Base-by-base conservation (phyloP, 202 grass and related monocot species). In the Musa balbisiana region DNA sequence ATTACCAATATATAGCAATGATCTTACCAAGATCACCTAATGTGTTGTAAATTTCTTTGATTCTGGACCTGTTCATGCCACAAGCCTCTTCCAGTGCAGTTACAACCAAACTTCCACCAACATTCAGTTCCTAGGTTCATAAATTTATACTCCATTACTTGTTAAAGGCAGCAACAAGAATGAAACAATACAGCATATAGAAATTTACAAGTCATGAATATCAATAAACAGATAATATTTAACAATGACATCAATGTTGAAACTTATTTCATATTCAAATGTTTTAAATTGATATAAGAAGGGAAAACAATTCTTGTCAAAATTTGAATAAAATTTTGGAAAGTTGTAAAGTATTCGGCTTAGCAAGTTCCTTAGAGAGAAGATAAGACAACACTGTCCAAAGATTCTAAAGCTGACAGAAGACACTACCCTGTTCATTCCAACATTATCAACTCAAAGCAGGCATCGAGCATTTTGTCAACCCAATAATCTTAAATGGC, bases 51-150 rank as follows among this genome's bases (percentile, higher is more conserved):
- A 98, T 87, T 77, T 98, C 86, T 70, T 91, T 92, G 82, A 98
- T 93, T 87, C 84, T 90, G 79, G 86, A 88, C 81, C 74, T 93
- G 83, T 79, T 98, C 50, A 83, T 88, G 60, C 94, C 90, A 77
- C 87, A 71, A 72, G 88, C 82, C 73, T 93, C 94, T 84, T 93
- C 90, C 75, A 98, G 54, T 85, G 90, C 82, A 68, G 79, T 80
- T 75, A 93, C 64, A 75, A 98, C 83, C 67, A 93, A 79, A 88
- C 86, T 90, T 58, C 86, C 90, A 66, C 94, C 94, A 87, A 93
- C 91, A 69, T 98, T 98, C 79, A 98, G 83, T 91, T 98, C 90
- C 94, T 98, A 87, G 73, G 84, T 91, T 93, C 82, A 91, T 79
- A 82, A 79, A 75, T 80, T 69, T 50, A 79, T 65, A 70, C 33